Evolutionary conservation across 768 basidiomycete genomes (phyloP), one percentile per base, ranked within the genome.

Genomic region (Peribolospora baueri): DNA sequence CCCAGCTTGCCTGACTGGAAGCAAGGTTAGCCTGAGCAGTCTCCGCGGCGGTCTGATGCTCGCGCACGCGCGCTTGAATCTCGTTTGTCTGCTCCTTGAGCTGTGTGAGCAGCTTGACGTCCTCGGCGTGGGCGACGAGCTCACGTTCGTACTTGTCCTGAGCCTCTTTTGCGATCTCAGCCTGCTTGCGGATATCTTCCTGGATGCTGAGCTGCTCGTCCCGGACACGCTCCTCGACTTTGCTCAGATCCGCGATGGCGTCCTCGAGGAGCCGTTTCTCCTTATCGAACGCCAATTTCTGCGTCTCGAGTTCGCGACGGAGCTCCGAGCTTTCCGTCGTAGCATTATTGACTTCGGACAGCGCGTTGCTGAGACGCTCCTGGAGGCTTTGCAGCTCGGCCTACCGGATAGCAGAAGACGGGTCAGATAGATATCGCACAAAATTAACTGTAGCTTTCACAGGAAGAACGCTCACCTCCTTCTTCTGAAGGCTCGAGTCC

Each of bases 251-350:
- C 39, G 81, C 76, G 56, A 90, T 83, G 9, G 82, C 79, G 59
- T 78, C 82, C 61, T 88, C 84, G 43, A 88, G 72, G 0, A 72
- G 75, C 71, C 76, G 82, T 73, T 84, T 84, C 66, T 88, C 86
- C 52, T 72, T 76, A 4, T 71, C 66, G 79, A 83, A 87, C 10
- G 77, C 75, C 42, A 70, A 66, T 7, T 81, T 77, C 61, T 86
- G 82, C 3, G 67, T 66, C 54, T 86, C 84, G 50, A 84, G 71
- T 5, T 73, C 72, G 53, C 74, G 76, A 58, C 80, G 79, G 2
- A 80, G 67, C 41, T 80, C 77, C 36, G 69, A 71, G 54, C 75
- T 71, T 53, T 76, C 76, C 0, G 69, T 70, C 56, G 75, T 60
- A 41, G 75, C 70, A 5, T 67, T 60, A 5, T 80, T 58, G 52